A percentile compares a stretch with the other conserved stretches of the same genome.
Evolutionary conservation across 306 rosid genomes (phyloP).

Genomic region (Sicyos edulis): DNA sequence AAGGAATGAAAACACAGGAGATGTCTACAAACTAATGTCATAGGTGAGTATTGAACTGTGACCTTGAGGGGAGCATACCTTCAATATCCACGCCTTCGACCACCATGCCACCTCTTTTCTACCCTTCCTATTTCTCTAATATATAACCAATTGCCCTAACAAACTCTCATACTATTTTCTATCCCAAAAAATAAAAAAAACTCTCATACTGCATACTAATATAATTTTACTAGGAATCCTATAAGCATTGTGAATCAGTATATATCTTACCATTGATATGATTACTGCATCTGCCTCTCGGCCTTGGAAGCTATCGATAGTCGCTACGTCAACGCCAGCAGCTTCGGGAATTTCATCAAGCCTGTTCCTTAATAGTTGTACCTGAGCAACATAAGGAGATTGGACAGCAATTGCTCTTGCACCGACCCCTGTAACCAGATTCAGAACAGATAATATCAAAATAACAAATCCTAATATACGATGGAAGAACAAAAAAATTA

Average conservation of each 20-base stretch:
- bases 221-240: too few species aligned
- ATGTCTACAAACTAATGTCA: too few species aligned
- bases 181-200: too few species aligned
- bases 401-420: slow-evolving; percentile 70
- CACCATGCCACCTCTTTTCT: too few species aligned
- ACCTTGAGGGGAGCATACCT: too few species aligned
- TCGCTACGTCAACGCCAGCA: slow-evolving; percentile 66
- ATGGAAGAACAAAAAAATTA: not conserved
- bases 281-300: slow-evolving; percentile 89
- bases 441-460: slow-evolving; percentile 7
- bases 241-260: not conserved
- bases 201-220: too few species aligned
- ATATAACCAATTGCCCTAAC: too few species aligned
- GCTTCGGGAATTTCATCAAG: slow-evolving; percentile 65
- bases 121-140: too few species aligned
- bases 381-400: slow-evolving; percentile 89
- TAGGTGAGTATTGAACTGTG: too few species aligned
- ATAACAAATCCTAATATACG: not conserved
- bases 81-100: too few species aligned
- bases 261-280: slow-evolving; percentile 62
- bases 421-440: slow-evolving; percentile 46
- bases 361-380: slow-evolving; percentile 72
- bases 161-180: too few species aligned
- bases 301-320: slow-evolving; percentile 87
- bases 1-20: too few species aligned